A percentile compares a stretch with the other conserved stretches of the same genome.
phyloP scores from a whole-genome alignment of 1,139 yeast genomes.

The Yamadazyma triangularis region DNA sequence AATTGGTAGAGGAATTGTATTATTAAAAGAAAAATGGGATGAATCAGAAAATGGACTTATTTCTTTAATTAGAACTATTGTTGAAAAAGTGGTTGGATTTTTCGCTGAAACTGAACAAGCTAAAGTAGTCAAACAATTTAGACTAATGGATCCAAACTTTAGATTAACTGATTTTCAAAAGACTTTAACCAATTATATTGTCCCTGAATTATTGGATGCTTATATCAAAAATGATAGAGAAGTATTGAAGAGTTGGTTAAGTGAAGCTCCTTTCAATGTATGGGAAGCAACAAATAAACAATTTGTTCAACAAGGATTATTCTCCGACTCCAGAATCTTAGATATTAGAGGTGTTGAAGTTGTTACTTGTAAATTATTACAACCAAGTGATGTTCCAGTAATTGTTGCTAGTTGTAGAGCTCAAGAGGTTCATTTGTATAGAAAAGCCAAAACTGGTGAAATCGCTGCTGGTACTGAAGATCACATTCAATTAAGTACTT shows the following conservation, averaged over 20 bases:
- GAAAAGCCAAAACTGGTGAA: conserved; percentile 88
- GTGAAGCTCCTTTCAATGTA: conserved; percentile 95
- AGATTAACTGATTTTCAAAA: conserved; percentile 73
- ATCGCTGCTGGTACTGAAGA: conserved; percentile 96
- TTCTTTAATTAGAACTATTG: conserved; percentile 71
- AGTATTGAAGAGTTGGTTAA: conserved; percentile 83
- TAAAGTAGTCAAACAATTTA: conserved; percentile 79
- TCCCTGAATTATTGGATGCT: conserved; percentile 95
- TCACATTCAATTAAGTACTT: conserved; percentile 85
- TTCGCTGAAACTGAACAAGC: conserved; percentile 97
- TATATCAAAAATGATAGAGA: conserved; percentile 88
- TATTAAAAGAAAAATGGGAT: conserved; percentile 74
- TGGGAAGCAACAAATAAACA: conserved; percentile 94
- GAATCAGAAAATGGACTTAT: conserved; percentile 94
- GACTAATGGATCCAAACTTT: conserved; percentile 86
- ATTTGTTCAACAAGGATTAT: conserved; percentile 85
- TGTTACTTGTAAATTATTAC: conserved; percentile 80
- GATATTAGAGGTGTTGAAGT: conserved; percentile 96
- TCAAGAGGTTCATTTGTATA: conserved; percentile 88
- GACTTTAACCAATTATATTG: conserved; percentile 85
- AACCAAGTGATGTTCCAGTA: conserved; percentile 92
- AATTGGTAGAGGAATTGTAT: conserved; percentile 61
- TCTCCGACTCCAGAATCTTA: conserved; percentile 85
- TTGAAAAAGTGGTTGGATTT: conserved; percentile 78
- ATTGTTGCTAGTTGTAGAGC: conserved; percentile 94